Conservation (phyloP, 148 eudicot genomes). For the Salicornia ramosissima region DNA sequence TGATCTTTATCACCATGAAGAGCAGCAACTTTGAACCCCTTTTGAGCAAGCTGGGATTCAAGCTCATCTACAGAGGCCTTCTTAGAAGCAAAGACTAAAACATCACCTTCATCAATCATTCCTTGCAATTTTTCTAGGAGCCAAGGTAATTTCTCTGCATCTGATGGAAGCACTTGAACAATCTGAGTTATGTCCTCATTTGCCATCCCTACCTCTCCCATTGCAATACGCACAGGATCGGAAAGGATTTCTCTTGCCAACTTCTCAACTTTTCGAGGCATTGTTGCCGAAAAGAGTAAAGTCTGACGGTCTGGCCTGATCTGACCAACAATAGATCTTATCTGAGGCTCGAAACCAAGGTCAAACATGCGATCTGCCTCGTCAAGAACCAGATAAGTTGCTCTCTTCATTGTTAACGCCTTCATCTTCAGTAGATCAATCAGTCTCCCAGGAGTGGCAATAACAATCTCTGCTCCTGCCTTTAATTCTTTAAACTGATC, state of each 20-base stretch:
- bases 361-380: constrained; percentile 99
- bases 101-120: constrained; percentile 94
- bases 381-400: constrained; percentile 94
- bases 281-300: constrained; percentile 89
- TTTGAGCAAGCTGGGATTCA: constrained; percentile 69
- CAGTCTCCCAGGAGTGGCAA: constrained; percentile 95
- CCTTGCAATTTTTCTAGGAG: constrained; percentile 76
- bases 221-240: constrained; percentile 87
- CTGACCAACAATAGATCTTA: constrained; percentile 96
- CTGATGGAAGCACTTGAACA: constrained; percentile 79
- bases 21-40: constrained; percentile 84
- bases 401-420: constrained; percentile 81
- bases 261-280: constrained; percentile 96
- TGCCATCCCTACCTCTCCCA: constrained; percentile 95
- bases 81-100: constrained; percentile 90
- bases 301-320: constrained; percentile 98
- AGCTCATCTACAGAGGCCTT: constrained; percentile 90
- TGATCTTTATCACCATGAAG: constrained; percentile 99
- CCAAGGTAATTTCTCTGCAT: constrained; percentile 88
- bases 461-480: constrained; percentile 89
- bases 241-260: constrained; percentile 89
- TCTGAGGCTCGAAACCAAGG: constrained; percentile 97
- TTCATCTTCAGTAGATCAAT: constrained; percentile 95
- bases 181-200: constrained; percentile 96
- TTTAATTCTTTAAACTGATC: constrained; percentile 95